A percentile compares a stretch with the other conserved stretches of the same genome.
Evolutionary conservation across 345 rosid species (phyloP).

Genomic region (Gossypium sturtianum): DNA sequence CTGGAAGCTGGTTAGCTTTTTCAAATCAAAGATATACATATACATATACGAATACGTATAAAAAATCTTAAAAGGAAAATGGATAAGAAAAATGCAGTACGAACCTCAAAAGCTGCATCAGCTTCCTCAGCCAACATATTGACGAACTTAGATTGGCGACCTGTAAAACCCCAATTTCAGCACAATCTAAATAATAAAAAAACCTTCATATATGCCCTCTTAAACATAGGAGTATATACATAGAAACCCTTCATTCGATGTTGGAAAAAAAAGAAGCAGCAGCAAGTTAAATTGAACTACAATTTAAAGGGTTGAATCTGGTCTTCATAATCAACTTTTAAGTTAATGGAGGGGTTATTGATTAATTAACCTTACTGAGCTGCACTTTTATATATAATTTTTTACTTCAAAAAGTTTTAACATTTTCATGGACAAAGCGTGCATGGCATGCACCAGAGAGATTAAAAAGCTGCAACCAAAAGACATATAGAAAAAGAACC

Average conservation of each 20-base stretch:
- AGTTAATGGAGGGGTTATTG: background rate
- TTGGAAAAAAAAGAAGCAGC: too few relatives aligned
- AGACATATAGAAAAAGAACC: background rate
- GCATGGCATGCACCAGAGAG: constrained; percentile 3
- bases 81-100: background rate
- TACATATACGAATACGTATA: too few relatives aligned
- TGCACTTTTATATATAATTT: background rate
- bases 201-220: constrained; percentile 18
- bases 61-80: background rate
- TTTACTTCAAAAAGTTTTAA: background rate
- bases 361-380: too few relatives aligned
- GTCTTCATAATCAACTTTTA: background rate
- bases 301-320: background rate
- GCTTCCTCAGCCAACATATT: constrained; percentile 16
- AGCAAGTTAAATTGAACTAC: background rate
- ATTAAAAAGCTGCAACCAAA: background rate
- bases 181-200: background rate
- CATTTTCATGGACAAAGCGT: constrained; percentile 7
- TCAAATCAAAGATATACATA: background rate
- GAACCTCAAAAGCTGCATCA: constrained; percentile 32
- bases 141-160: constrained; percentile 30
- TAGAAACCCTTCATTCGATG: background rate
- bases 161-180: constrained; percentile 26
- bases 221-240: background rate
- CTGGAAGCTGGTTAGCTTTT: background rate